These are phyloP conservation scores for Trypanosoma vivax DNA, from an alignment of 208 protist species.

Conservation along the genomic window DNA sequence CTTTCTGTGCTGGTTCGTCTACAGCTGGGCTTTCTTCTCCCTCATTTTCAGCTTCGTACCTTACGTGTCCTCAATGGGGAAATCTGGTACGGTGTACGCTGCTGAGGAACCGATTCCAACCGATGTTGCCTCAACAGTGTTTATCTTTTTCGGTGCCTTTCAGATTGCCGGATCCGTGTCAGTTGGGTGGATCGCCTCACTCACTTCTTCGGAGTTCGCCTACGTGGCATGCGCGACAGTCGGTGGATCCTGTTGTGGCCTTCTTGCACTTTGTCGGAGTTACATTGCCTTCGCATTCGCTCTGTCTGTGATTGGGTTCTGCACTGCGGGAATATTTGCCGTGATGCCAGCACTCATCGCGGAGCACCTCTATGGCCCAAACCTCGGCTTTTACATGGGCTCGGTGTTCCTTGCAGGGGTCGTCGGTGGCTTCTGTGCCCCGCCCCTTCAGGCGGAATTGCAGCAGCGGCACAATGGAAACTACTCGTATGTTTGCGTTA, in stretches of 20 bases:
- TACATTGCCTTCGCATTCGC: constrained; percentile 61
- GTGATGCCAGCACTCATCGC: constrained; percentile 74
- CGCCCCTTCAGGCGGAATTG: constrained; percentile 66
- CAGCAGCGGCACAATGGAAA: constrained; percentile 55
- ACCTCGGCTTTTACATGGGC: constrained; percentile 75
- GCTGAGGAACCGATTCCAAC: constrained; percentile 33
- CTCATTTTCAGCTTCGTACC: constrained; percentile 68
- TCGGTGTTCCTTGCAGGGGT: constrained; percentile 60
- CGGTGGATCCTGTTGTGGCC: constrained; percentile 28
- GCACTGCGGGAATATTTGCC: constrained; percentile 76
- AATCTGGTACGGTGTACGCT: constrained; percentile 56
- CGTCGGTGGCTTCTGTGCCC: constrained; percentile 67
- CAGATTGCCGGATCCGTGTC: constrained; percentile 67
- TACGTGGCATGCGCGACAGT: constrained; percentile 49
- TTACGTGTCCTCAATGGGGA: constrained; percentile 78
- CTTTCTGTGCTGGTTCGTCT: constrained; percentile 76
- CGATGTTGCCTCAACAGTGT: constrained; percentile 56
- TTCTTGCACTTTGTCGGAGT: constrained; percentile 56
- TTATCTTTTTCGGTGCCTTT: constrained; percentile 73
- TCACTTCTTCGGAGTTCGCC: constrained; percentile 50
- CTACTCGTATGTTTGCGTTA: constrained; percentile 70
- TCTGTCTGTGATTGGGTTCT: constrained; percentile 62
- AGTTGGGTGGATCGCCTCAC: constrained; percentile 45
- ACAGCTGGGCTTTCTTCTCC: constrained; percentile 73
- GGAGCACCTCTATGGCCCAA: constrained; percentile 61